A percentile compares a stretch with the other conserved stretches of the same genome.
Conservation (phyloP, 2,329 filamentous ascomycete genomes). For the Bipolaris sorokiniana region DNA sequence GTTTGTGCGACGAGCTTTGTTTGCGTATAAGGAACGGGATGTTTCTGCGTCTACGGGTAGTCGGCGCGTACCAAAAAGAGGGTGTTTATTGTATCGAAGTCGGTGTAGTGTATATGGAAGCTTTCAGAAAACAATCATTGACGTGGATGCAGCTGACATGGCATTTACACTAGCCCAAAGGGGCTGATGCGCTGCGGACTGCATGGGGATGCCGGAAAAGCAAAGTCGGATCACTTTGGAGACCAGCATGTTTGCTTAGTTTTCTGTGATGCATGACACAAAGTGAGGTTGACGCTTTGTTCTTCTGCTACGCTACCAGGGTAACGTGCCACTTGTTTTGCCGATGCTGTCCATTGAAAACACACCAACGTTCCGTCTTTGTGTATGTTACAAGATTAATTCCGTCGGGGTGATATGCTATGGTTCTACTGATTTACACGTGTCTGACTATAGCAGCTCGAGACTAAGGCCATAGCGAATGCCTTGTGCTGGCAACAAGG, state of each 20-base stretch:
- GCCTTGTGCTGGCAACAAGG: background rate
- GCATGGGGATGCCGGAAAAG: conserved; percentile 18
- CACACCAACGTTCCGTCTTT: conserved; percentile 4
- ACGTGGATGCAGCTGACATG: conserved; percentile 15
- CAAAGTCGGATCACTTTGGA: conserved; percentile 6
- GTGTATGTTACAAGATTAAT: background rate
- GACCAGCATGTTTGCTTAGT: conserved; percentile 15
- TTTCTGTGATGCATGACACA: conserved; percentile 7
- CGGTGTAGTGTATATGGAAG: conserved; percentile 11
- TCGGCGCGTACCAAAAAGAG: background rate
- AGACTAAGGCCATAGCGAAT: background rate
- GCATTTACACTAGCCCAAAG: conserved; percentile 11
- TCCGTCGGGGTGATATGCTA: conserved; percentile 1
- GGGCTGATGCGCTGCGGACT: conserved; percentile 5
- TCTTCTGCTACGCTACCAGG: conserved; percentile 9
- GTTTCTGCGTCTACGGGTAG: background rate
- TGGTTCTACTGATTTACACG: conserved; percentile 13
- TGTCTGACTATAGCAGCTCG: conserved; percentile 1
- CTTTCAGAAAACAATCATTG: background rate
- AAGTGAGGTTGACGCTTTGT: conserved; percentile 11
- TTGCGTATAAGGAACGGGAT: background rate
- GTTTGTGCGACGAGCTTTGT: conserved; percentile 4
- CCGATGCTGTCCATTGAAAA: conserved; percentile 10
- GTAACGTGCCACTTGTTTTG: conserved; percentile 9
- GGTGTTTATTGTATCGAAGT: background rate